A percentile compares a stretch with the other conserved stretches of the same genome.
Conservation (phyloP, 192 early-diverging fungal species). For the Allomyces macrogynus region DNA sequence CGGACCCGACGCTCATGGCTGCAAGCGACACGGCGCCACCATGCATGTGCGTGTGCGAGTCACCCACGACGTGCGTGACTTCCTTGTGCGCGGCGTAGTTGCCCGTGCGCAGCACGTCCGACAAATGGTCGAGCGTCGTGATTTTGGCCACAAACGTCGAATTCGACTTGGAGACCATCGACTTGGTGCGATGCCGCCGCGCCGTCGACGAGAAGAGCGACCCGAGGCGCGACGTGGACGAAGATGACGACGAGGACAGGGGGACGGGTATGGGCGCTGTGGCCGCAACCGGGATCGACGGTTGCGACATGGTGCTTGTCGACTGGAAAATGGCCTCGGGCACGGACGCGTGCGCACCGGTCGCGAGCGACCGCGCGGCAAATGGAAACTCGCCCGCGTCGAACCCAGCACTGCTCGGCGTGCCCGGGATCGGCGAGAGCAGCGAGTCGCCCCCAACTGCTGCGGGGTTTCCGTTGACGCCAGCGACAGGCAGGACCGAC, state of each 20-base stretch:
- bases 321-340: too few species aligned
- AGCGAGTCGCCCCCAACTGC: too few species aligned
- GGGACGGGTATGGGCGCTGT: not conserved
- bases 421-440: too few species aligned
- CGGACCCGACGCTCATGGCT: not conserved
- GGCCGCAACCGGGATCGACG: not conserved
- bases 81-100: not conserved
- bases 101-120: conserved; percentile 22
- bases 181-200: conserved; percentile 26
- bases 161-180: conserved; percentile 49
- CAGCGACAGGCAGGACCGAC: too few species aligned
- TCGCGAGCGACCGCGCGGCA: not conserved
- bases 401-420: too few species aligned
- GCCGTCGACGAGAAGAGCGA: not conserved
- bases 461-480: too few species aligned
- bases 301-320: too few species aligned
- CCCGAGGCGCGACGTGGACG: not conserved
- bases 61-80: not conserved
- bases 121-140: conserved; percentile 45
- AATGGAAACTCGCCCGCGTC: not conserved
- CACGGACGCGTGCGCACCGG: too few species aligned
- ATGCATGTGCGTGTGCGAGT: not conserved
- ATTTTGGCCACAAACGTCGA: conserved; percentile 53
- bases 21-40: not conserved
- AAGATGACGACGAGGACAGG: not conserved